A percentile compares a stretch with the other conserved stretches of the same genome.
Conservation (phyloP, 495 filamentous ascomycete species). For the Talaromyces stipitatus region DNA sequence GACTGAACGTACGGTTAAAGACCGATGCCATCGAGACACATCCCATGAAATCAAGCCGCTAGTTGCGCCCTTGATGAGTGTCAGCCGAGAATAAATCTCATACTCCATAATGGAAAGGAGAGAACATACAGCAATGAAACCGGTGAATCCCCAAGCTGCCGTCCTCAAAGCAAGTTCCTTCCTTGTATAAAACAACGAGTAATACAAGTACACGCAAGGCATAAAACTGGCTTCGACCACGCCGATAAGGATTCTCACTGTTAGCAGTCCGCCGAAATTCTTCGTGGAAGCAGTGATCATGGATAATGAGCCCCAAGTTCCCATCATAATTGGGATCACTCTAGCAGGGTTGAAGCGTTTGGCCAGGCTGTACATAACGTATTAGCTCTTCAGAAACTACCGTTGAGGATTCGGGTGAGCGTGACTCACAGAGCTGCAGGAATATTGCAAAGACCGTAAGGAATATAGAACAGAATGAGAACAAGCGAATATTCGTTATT, state of each 20-base stretch:
- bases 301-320: background rate
- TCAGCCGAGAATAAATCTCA: background rate
- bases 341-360: slow-evolving; percentile 3
- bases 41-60: slow-evolving; percentile 3
- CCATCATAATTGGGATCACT: slow-evolving; percentile 2
- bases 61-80: background rate
- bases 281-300: slow-evolving; percentile 3
- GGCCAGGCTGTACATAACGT: background rate
- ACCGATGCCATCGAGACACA: slow-evolving; percentile 5
- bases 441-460: slow-evolving; percentile 3
- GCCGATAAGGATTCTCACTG: background rate
- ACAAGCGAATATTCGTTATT: background rate
- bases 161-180: slow-evolving; percentile 5
- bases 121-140: slow-evolving; percentile 4
- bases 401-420: background rate
- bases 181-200: slow-evolving; percentile 1
- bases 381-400: background rate
- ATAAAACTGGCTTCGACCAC: slow-evolving; percentile 1
- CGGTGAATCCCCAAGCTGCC: slow-evolving; percentile 1
- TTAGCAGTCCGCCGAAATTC: background rate
- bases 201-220: slow-evolving; percentile 5
- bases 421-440: background rate
- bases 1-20: background rate
- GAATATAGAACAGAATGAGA: slow-evolving; percentile 2
- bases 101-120: background rate